Evolutionary conservation across 129 eudicot species (phyloP), one percentile per base, ranked within the genome.

Genomic region (Erigeron canadensis): DNA sequence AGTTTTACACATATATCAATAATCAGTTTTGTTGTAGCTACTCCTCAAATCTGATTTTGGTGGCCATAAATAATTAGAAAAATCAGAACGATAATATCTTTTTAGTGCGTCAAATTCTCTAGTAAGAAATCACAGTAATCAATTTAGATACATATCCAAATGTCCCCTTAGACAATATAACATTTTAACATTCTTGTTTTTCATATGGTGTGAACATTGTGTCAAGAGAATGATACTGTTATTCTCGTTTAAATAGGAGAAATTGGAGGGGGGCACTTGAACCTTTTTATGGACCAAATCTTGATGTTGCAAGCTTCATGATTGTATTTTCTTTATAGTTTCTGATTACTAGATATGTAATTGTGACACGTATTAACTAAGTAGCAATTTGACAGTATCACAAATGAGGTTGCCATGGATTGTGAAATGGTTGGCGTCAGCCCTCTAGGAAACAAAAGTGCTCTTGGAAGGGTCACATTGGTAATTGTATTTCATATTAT

Each of bases 381-480:
- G 64, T 61, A 68, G 39, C 39, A 59, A 37, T 28, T 67, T 83
- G 65, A 65, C 95, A 90, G 99, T 70, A 47, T 94, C 44, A 87
- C 99, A 67, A 81, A 86, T 63, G 84, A 6, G 63, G 72, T 94
- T 70, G 96, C 84, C 64, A 94, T 94, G 99, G 99, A 94, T 82
- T 94, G 99, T 48, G 99, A 94, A 84, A 94, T 94, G 99, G 99
- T 94, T 70, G 99, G 99, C 48, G 95, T 90, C 40, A 82, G 96
- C 70, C 81, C 87, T 59, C 67, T 77, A 3, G 98, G 98, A 64
- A 90, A 90, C 79, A 94, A 90, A 82, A 94, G 96, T 68, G 99
- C 99, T 54, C 99, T 94, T 69, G 99, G 91, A 79, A 81, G 99
- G 73, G 91, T 91, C 44, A 89, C 99, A 22, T 67, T 94, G 99